Base-by-base conservation (phyloP, 805 yeast species). In the Spathaspora girioi region DNA sequence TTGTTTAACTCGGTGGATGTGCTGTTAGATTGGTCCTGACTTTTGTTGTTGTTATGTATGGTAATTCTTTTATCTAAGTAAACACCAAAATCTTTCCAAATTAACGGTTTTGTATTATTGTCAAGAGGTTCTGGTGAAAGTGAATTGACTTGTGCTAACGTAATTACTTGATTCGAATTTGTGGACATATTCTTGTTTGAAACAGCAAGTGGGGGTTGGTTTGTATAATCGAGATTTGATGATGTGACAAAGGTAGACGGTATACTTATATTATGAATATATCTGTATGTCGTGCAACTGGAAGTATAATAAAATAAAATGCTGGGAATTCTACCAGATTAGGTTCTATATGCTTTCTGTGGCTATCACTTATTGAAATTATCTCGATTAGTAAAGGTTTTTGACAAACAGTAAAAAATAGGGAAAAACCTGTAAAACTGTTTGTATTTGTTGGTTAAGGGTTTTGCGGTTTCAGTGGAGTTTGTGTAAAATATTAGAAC, bases 81-180 rank as follows among this genome's bases (percentile, higher is more conserved):
- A 10, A 65, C 70, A 10, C 79, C 79, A 50, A 74, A 67, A 43
- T 74, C 79, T 58, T 73, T 74, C 79, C 79, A 74, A 52, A 70
- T 65, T 29, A 70, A 66, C 9, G 68, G 63, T 50, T 67, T 65
- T 42, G 59, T 59, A 48, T n/a, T n/a, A n/a, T 47, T 47, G 20
- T 51, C 51, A 23, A 32, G 46, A 18, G 43, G 45, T 43, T 56
- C 61, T 10, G 38, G 11, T 51, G 62, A 60, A 35, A 65, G 65
- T 40, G 65, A 56, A 48, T 58, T 56, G 31, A 65, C 60, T 51
- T 62, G 58, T 44, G 65, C 61, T 59, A 66, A 59, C 27, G 71
- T 59, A n/a, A 55, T 50, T 32, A 55, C 50, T 52, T 54, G 57
- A 43, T 55, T 47, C 23, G 58, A 51, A 45, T 51, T 54, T 35